Percentiles rank a stretch among this genome's conserved stretches.
Evolutionary conservation across 1,284 basidiomycete genomes (phyloP).

Genomic region (Kwoniella shivajii): DNA sequence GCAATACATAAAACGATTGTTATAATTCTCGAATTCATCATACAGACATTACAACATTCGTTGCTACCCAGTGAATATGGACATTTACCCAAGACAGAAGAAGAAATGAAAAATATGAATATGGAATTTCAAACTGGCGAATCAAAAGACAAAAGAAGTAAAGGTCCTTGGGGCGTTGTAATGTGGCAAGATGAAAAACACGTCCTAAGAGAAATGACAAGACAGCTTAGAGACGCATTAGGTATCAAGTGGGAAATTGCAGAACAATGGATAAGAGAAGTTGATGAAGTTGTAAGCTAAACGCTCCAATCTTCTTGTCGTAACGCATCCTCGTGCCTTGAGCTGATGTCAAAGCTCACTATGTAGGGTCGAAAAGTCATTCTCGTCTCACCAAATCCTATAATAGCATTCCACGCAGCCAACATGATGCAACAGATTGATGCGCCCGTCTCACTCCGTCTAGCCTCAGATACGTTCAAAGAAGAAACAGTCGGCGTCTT

Average conservation of each 20-base stretch:
- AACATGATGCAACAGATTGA: conserved; percentile 84
- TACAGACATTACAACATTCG: conserved; percentile 81
- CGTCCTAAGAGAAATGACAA: conserved; percentile 84
- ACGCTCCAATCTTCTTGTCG: not conserved
- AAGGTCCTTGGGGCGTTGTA: conserved; percentile 79
- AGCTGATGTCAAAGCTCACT: not conserved
- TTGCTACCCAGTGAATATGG: conserved; percentile 68
- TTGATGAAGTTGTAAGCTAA: conserved; percentile 59
- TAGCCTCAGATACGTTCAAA: conserved; percentile 84
- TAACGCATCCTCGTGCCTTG: not conserved
- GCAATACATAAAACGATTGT: conserved; percentile 72
- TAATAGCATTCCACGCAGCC: conserved; percentile 75
- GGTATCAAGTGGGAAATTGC: conserved; percentile 55
- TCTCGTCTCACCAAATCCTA: conserved; percentile 70
- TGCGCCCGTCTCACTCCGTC: conserved; percentile 84
- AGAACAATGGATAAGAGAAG: conserved; percentile 65
- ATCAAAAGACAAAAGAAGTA: conserved; percentile 44
- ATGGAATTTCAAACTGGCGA: conserved; percentile 32
- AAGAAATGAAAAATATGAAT: conserved; percentile 53
- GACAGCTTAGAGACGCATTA: conserved; percentile 71
- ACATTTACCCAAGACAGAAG: conserved; percentile 65
- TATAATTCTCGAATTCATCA: conserved; percentile 78
- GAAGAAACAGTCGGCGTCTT: conserved; percentile 83
- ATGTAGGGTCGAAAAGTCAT: conserved; percentile 77
- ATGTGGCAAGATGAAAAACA: conserved; percentile 99